Base-by-base conservation (phyloP, 345 rosid species). In the Cardamine occulta region DNA sequence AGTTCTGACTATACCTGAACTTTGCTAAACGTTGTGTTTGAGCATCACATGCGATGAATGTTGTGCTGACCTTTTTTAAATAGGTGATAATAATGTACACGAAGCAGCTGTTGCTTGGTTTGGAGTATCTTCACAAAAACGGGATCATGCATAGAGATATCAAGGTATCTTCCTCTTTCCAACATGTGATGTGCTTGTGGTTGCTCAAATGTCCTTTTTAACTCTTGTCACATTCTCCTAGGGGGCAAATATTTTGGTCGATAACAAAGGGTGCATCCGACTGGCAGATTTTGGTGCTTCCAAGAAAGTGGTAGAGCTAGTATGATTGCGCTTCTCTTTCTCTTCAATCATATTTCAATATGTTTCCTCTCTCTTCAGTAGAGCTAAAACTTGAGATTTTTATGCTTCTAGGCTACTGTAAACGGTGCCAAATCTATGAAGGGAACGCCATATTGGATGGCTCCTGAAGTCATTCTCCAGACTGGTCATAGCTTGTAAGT, bases 221-320 rank as follows among this genome's bases (percentile, higher is more conserved):
- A 61, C 56, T 55, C 13, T 55, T 74, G 75, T 31, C 49, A 67
- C 9, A 15, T 73, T 73, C 59, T 68, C 78, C 39, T 79, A 89
- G 93, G 97, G 96, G n/a, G 93, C 96, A 15, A 91, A 91, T 81
- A 91, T 91, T 67, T 88, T 91, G 78, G 97, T 91, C 35, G 97
- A 91, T 82, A 91, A 91, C 73, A 92, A 89, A 73, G 97, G 92
- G 19, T 87, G 96, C 83, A 92, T 92, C 58, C 88, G 88, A 59
- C 96, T 92, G 55, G 96, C 97, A 32, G 97, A 92, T 80, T 89
- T 92, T 75, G 96, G 97, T 74, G 97, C 97, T 75, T 92, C 97
- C 40, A 92, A 92, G 76, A 85, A 89, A 85, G 97, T 92, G 6
- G 96, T 85, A 29, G 92, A 92, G 80, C 83, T 80, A 8, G 83